Base-by-base conservation (phyloP, 78 protist species). In the Dictyostelium brefeldianum region DNA sequence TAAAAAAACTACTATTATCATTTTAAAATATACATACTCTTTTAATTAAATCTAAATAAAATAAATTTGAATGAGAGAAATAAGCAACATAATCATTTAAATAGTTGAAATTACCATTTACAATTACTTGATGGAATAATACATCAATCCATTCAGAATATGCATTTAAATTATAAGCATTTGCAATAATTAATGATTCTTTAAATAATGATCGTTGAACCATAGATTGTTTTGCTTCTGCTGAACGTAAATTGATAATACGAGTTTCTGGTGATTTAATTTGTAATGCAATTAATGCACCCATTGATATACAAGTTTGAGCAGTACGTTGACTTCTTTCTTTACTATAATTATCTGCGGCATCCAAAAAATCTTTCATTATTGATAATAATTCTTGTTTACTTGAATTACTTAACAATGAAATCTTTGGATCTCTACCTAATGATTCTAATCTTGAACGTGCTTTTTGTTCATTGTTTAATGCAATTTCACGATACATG, bases 401-500 rank as follows among this genome's bases (percentile, higher is more conserved):
- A 47, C 56, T 80, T 29, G 51, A 64, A 54, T 73, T 73, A 43
- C 47, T 48, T 20, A 14, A 14, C 10, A 36, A 43, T 20, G 83
- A 78, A 31, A 10, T 51, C 14, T 29, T 25, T 31, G 18, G 18
- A 29, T 14, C 17, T 43, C 29, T 53, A n/a, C 71, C 62, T 15
- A 83, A 8, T 1, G 79, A 31, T 18, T 77, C 83, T 8, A 92
- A 75, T 31, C 31, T 29, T 51, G 48, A 10, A 22, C 47, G 27
- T 3, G 96, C 96, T 17, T 67, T 47, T 11, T 82, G 90, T 62
- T 70, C 79, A 31, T 85, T 90, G 1, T 3, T 51, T 31, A 64
- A 74, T 36, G 94, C 96, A 22, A 94, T 89, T 15, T 94, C 96
- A 14, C 94, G 74, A 56, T 74, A 71, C 96, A 94, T 94, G 46